A percentile compares a stretch with the other conserved stretches of the same genome.
These are phyloP conservation scores for Lecanicillium sp. DNA, from an alignment of 2,329 filamentous ascomycete species.

Conservation along the genomic window DNA sequence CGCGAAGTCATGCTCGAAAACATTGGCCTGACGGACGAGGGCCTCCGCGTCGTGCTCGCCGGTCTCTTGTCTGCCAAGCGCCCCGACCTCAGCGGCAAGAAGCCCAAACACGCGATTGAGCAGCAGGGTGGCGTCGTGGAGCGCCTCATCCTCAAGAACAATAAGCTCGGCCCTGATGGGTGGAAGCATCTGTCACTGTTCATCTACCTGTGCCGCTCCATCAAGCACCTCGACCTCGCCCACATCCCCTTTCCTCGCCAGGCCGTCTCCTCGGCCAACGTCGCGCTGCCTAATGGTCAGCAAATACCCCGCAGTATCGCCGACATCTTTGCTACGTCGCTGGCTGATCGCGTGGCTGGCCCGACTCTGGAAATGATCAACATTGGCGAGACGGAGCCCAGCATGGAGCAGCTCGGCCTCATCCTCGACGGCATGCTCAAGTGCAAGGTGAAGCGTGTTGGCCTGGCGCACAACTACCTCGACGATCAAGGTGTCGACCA, in stretches of 20 bases:
- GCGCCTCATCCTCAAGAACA: conserved; percentile 83
- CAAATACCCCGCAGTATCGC: conserved; percentile 31
- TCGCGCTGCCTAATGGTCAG: conserved; percentile 27
- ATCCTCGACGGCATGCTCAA: conserved; percentile 79
- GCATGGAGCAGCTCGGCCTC: conserved; percentile 61
- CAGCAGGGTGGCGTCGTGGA: conserved; percentile 70
- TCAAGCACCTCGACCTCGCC: conserved; percentile 82
- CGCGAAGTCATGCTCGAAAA: conserved; percentile 82
- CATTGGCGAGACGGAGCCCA: conserved; percentile 72
- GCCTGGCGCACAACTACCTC: conserved; percentile 76
- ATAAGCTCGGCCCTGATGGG: conserved; percentile 78
- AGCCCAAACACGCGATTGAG: conserved; percentile 34
- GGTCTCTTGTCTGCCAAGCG: conserved; percentile 76
- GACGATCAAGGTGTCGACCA: conserved; percentile 68
- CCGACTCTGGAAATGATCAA: conserved; percentile 74
- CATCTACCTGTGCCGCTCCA: conserved; percentile 78
- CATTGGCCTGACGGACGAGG: conserved; percentile 80
- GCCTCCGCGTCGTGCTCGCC: conserved; percentile 77
- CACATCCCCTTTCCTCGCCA: conserved; percentile 68
- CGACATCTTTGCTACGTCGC: conserved; percentile 67
- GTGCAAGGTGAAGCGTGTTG: conserved; percentile 71
- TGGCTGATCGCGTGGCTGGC: conserved; percentile 71
- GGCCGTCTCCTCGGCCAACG: conserved; percentile 24
- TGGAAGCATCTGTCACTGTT: conserved; percentile 92
- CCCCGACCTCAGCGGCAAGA: conserved; percentile 50